Percentiles rank a stretch among this genome's conserved stretches.
Evolutionary conservation across 306 rosid genomes (phyloP).

Genomic region (Clitoria ternatea): DNA sequence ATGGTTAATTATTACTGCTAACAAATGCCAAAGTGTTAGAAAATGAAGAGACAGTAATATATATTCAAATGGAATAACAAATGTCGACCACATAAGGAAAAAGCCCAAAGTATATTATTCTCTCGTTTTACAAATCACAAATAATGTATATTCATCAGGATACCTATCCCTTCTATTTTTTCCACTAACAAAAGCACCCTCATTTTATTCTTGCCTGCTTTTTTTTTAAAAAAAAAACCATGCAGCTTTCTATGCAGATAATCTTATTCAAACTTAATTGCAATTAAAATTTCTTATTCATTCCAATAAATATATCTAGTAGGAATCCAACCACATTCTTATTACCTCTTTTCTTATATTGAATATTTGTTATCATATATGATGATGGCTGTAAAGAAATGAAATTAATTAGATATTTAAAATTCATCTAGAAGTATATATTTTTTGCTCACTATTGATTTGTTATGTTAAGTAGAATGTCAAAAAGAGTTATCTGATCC

Average conservation of each 20-base stretch:
- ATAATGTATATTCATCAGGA: conserved; percentile 11
- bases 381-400: not conserved
- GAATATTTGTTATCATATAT: too few species aligned
- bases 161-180: not conserved
- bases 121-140: conserved; percentile 7
- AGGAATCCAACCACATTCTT: too few species aligned
- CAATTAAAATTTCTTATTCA: too few species aligned
- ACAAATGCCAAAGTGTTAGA: not conserved
- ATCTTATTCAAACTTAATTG: too few species aligned
- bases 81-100: not conserved
- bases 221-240: too few species aligned
- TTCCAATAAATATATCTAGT: too few species aligned
- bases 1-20: not conserved
- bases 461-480: not conserved
- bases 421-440: not conserved
- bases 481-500: too few species aligned
- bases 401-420: not conserved
- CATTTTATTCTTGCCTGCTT: conserved; percentile 18
- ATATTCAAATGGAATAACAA: not conserved
- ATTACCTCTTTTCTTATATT: too few species aligned
- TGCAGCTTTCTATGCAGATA: too few species aligned
- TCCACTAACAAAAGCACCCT: conserved; percentile 18
- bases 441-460: not conserved
- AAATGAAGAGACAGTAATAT: not conserved
- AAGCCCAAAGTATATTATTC: conserved; percentile 23